Conservation (phyloP, 768 basidiomycete species). For the Hemileccinum rubropunctum region DNA sequence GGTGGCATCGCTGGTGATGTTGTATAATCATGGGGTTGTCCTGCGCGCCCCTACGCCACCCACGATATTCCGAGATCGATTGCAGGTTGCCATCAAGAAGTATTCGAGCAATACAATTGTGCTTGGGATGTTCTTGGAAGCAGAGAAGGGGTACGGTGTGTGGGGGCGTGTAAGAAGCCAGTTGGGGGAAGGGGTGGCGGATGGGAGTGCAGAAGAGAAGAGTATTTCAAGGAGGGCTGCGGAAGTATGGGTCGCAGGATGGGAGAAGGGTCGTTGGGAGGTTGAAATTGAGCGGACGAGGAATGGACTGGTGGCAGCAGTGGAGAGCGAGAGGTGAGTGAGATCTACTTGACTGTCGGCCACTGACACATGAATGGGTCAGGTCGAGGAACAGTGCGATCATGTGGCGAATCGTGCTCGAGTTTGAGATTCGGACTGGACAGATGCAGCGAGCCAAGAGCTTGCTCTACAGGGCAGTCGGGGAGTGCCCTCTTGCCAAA, state of each 20-base stretch:
- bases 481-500: conserved; percentile 74
- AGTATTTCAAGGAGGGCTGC: conserved; percentile 54
- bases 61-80: conserved; percentile 53
- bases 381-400: conserved; percentile 67
- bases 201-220: conserved; percentile 45
- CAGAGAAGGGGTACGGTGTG: conserved; percentile 71
- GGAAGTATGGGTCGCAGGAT: conserved; percentile 79
- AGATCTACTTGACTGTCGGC: no score
- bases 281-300: conserved; percentile 70
- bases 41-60: conserved; percentile 61
- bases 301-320: conserved; percentile 56
- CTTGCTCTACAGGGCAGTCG: conserved; percentile 68
- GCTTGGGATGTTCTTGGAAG: conserved; percentile 71
- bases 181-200: conserved; percentile 43
- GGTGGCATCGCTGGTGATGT: conserved; percentile 52
- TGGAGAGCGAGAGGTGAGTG: conserved; percentile 65
- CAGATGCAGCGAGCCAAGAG: conserved; percentile 63
- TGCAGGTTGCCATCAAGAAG: conserved; percentile 48
- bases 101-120: conserved; percentile 73
- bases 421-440: conserved; percentile 69
- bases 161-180: conserved; percentile 70
- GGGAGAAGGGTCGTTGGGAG: conserved; percentile 72
- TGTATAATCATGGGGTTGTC: conserved; percentile 56
- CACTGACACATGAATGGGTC: conserved; percentile 11
- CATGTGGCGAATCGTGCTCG: conserved; percentile 72